Conservation (phyloP, 1,139 yeast species). For the Sugiyamaella pinicola region DNA sequence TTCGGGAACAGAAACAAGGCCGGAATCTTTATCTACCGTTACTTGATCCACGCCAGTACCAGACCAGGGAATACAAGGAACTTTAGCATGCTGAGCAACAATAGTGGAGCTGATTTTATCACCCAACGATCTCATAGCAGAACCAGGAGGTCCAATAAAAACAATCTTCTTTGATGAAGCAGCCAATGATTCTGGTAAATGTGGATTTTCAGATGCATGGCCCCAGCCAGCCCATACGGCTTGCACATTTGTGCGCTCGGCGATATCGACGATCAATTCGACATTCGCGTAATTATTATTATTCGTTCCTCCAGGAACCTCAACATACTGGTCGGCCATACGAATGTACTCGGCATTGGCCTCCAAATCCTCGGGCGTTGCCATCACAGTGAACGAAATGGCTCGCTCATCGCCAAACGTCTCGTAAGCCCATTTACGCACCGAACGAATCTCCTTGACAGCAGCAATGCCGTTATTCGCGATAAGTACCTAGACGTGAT, state of each 20-base stretch:
- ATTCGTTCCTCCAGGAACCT: slow-evolving; percentile 98
- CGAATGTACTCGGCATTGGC: slow-evolving; percentile 98
- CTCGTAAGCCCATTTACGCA: slow-evolving; percentile 98
- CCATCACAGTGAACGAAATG: slow-evolving; percentile 95
- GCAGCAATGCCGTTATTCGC: slow-evolving; percentile 99
- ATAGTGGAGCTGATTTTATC: slow-evolving; percentile 96
- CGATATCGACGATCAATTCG: slow-evolving; percentile 92
- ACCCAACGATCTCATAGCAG: slow-evolving; percentile 99
- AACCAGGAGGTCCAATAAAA: slow-evolving; percentile 97
- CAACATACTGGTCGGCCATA: slow-evolving; percentile 98
- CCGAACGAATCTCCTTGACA: slow-evolving; percentile 94
- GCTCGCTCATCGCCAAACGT: slow-evolving; percentile 95
- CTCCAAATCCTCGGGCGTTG: slow-evolving; percentile 96
- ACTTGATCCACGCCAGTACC: slow-evolving; percentile 95
- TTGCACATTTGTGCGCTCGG: slow-evolving; percentile 93
- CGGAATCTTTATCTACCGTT: slow-evolving; percentile 61
- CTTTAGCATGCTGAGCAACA: slow-evolving; percentile 97
- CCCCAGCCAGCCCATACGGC: slow-evolving; percentile 99
- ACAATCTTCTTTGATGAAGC: slow-evolving; percentile 84
- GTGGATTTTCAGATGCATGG: slow-evolving; percentile 97
- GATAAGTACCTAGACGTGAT: slow-evolving; percentile 62
- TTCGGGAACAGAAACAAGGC: slow-evolving; percentile 86
- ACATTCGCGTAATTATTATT: slow-evolving; percentile 98
- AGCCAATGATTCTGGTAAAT: slow-evolving; percentile 89
- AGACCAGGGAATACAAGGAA: slow-evolving; percentile 99